phyloP scores from a whole-genome alignment of 129 eudicot species.

The Chrysanthemum seticuspe region DNA sequence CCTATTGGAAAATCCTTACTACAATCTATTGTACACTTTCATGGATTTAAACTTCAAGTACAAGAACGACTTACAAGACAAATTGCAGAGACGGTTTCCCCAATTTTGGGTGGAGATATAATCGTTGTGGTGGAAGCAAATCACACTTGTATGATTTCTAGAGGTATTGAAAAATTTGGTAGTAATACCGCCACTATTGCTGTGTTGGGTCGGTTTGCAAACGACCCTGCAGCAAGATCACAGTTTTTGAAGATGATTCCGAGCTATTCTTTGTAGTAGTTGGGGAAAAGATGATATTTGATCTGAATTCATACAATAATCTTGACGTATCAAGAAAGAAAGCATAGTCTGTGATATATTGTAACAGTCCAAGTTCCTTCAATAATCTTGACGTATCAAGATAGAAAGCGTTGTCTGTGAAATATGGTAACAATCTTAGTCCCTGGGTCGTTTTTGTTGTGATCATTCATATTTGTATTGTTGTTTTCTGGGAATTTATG shows the following conservation, averaged over 20 bases:
- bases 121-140: constrained; percentile 90
- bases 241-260: constrained; percentile 72
- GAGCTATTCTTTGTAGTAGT: constrained; percentile 32
- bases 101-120: constrained; percentile 66
- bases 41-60: constrained; percentile 92
- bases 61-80: constrained; percentile 96
- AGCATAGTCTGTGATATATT: background rate
- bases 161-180: constrained; percentile 94
- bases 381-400: background rate
- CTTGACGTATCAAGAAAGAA: constrained; percentile 18
- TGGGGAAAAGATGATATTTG: constrained; percentile 25
- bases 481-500: constrained; percentile 19
- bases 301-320: constrained; percentile 11
- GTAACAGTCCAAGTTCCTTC: background rate
- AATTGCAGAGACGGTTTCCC: constrained; percentile 85
- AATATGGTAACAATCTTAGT: background rate
- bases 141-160: constrained; percentile 92
- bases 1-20: constrained; percentile 56
- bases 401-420: constrained; percentile 2
- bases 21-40: constrained; percentile 81
- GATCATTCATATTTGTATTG: constrained; percentile 16
- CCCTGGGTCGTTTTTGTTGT: constrained; percentile 6
- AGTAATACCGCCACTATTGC: constrained; percentile 93
- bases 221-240: constrained; percentile 66
- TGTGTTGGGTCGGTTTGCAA: constrained; percentile 80